A percentile compares a stretch with the other conserved stretches of the same genome.
These are phyloP conservation scores for Camelina laxa DNA, from an alignment of 345 rosid genomes.

Conservation along the genomic window DNA sequence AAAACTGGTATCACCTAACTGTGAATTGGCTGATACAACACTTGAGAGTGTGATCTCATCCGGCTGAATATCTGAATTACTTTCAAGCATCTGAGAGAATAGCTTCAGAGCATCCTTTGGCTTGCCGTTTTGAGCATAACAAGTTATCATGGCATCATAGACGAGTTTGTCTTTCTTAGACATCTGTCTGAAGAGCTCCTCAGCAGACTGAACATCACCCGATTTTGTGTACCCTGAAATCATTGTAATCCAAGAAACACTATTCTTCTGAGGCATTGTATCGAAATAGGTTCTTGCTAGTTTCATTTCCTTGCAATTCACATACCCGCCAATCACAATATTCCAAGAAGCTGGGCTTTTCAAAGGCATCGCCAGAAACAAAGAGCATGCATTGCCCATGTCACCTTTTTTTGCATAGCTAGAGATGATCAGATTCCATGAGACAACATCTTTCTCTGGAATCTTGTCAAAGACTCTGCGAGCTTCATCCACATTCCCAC, in stretches of 20 bases:
- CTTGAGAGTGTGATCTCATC: slow-evolving; percentile 69
- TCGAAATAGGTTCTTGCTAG: slow-evolving; percentile 59
- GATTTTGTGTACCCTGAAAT: slow-evolving; percentile 65
- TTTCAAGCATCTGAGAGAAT: slow-evolving; percentile 59
- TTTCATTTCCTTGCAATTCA: slow-evolving; percentile 48
- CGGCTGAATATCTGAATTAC: slow-evolving; percentile 47
- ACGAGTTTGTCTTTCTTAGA: slow-evolving; percentile 52
- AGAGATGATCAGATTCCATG: slow-evolving; percentile 70
- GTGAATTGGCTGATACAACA: slow-evolving; percentile 66
- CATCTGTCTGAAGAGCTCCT: slow-evolving; percentile 52
- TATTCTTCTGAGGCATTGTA: slow-evolving; percentile 59
- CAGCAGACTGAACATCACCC: slow-evolving; percentile 62
- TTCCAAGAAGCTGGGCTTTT: slow-evolving; percentile 73
- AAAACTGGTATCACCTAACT: slow-evolving; percentile 58
- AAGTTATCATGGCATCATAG: slow-evolving; percentile 72
- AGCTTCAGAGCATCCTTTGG: slow-evolving; percentile 61
- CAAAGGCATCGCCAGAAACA: slow-evolving; percentile 66
- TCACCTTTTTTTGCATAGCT: slow-evolving; percentile 61
- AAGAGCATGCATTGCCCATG: slow-evolving; percentile 49
- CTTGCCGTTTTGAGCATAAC: slow-evolving; percentile 63
- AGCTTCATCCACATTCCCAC: slow-evolving; percentile 51
- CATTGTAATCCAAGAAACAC: slow-evolving; percentile 67
- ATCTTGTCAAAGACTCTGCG: slow-evolving; percentile 56
- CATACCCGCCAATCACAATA: slow-evolving; percentile 64
- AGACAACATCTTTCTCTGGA: slow-evolving; percentile 61